These are phyloP conservation scores for Pleurotus djamor DNA, from an alignment of 768 basidiomycete species.

Conservation along the genomic window DNA sequence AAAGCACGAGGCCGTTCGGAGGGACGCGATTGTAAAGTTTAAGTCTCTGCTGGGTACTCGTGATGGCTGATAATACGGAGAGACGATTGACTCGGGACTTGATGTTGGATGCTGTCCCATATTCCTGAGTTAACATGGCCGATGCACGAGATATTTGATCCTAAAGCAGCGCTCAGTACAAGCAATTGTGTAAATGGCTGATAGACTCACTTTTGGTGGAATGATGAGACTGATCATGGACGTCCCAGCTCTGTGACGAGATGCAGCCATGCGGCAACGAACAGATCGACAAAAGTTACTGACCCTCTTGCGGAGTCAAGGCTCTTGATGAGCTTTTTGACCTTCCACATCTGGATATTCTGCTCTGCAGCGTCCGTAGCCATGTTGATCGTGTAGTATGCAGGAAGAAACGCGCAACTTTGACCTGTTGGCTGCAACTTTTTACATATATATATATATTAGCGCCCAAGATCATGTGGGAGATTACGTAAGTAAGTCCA, in stretches of 20 bases:
- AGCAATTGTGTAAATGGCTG: background rate
- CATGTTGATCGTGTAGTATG: slow-evolving; percentile 48
- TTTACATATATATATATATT: too few relatives aligned
- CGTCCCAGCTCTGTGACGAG: slow-evolving; percentile 73
- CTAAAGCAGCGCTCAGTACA: slow-evolving; percentile 28
- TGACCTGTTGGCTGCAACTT: too few relatives aligned
- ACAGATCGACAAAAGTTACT: slow-evolving; percentile 12
- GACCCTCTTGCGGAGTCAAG: slow-evolving; percentile 92
- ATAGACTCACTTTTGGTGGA: slow-evolving; percentile 75
- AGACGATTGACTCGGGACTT: slow-evolving; percentile 98
- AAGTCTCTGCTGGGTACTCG: slow-evolving; percentile 94
- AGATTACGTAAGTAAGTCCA: too few relatives aligned
- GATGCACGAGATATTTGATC: slow-evolving; percentile 94
- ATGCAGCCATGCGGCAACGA: slow-evolving; percentile 17
- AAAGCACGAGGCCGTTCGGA: slow-evolving; percentile 94
- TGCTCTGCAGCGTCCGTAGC: slow-evolving; percentile 87
- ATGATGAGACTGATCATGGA: slow-evolving; percentile 99
- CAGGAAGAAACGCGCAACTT: background rate
- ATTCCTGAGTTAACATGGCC: slow-evolving; percentile 97
- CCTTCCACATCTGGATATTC: slow-evolving; percentile 98
- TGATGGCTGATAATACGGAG: slow-evolving; percentile 97
- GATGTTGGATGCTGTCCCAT: slow-evolving; percentile 99
- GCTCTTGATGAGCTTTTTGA: slow-evolving; percentile 99
- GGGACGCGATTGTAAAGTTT: slow-evolving; percentile 97
- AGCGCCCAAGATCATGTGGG: too few relatives aligned